Base-by-base conservation (phyloP, 768 basidiomycete species). In the Suillus placidus region DNA sequence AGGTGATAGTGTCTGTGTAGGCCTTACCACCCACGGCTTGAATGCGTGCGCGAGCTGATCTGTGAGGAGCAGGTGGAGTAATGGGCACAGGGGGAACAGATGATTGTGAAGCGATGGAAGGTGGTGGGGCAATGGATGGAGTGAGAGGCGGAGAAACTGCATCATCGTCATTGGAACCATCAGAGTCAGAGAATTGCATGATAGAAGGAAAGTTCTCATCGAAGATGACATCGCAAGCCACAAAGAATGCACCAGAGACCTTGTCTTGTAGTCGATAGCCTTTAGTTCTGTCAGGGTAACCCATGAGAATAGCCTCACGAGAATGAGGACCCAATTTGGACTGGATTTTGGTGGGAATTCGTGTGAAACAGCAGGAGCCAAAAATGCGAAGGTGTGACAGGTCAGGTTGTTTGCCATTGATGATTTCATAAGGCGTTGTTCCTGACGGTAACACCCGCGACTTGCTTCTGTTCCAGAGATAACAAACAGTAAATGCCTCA, bases 341-440 rank as follows among this genome's bases (percentile, higher is more conserved):
- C 1, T 37, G 61, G 0, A 38, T 47, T 7, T 71, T 34, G 0
- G 68, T 37, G 8, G 66, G 66, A 12, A 65, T 51, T 1, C 51
- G 40, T 9, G 68, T 62, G 30, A 67, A 65, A 23, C 70, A 71
- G 0, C n/a, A 16, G 2, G 66, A 71, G 0, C 75, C 68, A 35
- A 75, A 78, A n/a, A 69, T 63, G 0, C 64, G 68, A 0, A 77
- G 63, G 6, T 66, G 63, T 1, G 71, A 34, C 0, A 78, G 56
- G 23, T 70, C 69, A 1, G 73, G 74, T 47, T 76, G 73, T 12
- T 43, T 13, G 0, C 74, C 70, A 32, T 68, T 67, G 32, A 72
- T 67, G 1, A 64, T 69, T 42, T 77, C 70, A 10, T 70, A 64
- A 3, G 76, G 75, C 0, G 73, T 77, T 0, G 26, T 51, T 0